Evolutionary conservation across 371 early-diverging fungal species (phyloP).

Genomic region (Synchytrium microbalum): DNA sequence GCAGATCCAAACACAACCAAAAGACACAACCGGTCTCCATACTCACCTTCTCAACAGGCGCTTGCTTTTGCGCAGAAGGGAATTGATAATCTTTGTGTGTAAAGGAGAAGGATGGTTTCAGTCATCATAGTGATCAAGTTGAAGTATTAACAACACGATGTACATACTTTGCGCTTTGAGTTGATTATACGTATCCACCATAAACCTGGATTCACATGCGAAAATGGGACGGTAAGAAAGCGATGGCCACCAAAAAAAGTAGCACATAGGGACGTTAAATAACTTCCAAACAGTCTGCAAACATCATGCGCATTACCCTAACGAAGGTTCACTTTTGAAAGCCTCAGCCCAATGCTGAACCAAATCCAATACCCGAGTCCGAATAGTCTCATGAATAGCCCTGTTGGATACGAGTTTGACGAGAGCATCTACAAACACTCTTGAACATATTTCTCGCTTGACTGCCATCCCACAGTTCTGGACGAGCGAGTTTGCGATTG

Average conservation of each 20-base stretch:
- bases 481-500: conserved; percentile 69
- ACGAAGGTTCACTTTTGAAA: conserved; percentile 68
- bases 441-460: conserved; percentile 76
- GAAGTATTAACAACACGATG: background rate
- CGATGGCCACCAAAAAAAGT: background rate
- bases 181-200: conserved; percentile 79
- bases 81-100: conserved; percentile 49
- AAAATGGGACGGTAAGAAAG: background rate
- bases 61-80: conserved; percentile 66
- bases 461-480: conserved; percentile 80
- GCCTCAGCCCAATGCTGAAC: conserved; percentile 87
- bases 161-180: conserved; percentile 43
- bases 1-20: conserved; percentile 6
- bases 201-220: conserved; percentile 30
- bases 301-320: conserved; percentile 38
- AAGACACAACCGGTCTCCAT: background rate
- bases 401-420: conserved; percentile 66
- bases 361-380: conserved; percentile 68
- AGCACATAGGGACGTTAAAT: too few relatives aligned
- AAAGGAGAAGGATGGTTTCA: background rate
- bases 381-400: conserved; percentile 60
- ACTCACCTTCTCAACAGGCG: conserved; percentile 48
- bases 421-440: conserved; percentile 74
- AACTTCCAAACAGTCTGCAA: too few relatives aligned
- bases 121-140: background rate